These are phyloP conservation scores for Fusarium brevicatenulatum DNA, from an alignment of 2,329 filamentous ascomycete species.

Conservation along the genomic window DNA sequence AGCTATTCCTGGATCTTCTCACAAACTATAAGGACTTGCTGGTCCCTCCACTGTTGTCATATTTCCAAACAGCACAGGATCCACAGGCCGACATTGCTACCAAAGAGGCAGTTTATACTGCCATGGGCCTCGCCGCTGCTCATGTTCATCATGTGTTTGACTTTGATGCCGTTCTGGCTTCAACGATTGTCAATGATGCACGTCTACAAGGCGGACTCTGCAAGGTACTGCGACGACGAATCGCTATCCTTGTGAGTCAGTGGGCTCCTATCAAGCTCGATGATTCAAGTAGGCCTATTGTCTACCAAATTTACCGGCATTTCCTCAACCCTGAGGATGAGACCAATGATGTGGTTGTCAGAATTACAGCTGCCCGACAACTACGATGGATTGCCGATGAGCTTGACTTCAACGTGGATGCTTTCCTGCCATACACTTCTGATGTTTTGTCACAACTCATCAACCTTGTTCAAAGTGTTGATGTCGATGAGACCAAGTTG, in stretches of 20 bases:
- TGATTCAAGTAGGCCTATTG: slow-evolving; percentile 72
- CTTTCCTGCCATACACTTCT: slow-evolving; percentile 81
- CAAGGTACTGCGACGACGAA: slow-evolving; percentile 86
- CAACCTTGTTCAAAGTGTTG: slow-evolving; percentile 80
- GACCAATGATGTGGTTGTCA: slow-evolving; percentile 89
- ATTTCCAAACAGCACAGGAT: slow-evolving; percentile 82
- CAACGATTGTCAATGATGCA: slow-evolving; percentile 80
- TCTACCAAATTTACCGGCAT: slow-evolving; percentile 91
- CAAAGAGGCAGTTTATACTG: slow-evolving; percentile 95
- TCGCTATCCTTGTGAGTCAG: slow-evolving; percentile 87
- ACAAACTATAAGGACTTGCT: slow-evolving; percentile 88
- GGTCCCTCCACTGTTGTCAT: slow-evolving; percentile 79
- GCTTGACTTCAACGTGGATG: slow-evolving; percentile 78
- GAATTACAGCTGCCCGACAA: slow-evolving; percentile 88
- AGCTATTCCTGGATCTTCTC: slow-evolving; percentile 90
- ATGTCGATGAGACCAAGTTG: slow-evolving; percentile 88
- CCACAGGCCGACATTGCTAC: slow-evolving; percentile 75
- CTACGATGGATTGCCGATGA: slow-evolving; percentile 84
- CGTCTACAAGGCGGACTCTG: slow-evolving; percentile 71
- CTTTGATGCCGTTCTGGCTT: slow-evolving; percentile 82
- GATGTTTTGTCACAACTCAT: slow-evolving; percentile 79
- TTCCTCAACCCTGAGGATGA: slow-evolving; percentile 81
- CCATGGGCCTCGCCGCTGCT: slow-evolving; percentile 85
- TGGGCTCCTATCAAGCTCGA: slow-evolving; percentile 86
- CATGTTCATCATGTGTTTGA: slow-evolving; percentile 79